Percentiles rank a stretch among this genome's conserved stretches.
Conservation (phyloP, 2,329 filamentous ascomycete species). For the Neopestalotiopsis sp. region DNA sequence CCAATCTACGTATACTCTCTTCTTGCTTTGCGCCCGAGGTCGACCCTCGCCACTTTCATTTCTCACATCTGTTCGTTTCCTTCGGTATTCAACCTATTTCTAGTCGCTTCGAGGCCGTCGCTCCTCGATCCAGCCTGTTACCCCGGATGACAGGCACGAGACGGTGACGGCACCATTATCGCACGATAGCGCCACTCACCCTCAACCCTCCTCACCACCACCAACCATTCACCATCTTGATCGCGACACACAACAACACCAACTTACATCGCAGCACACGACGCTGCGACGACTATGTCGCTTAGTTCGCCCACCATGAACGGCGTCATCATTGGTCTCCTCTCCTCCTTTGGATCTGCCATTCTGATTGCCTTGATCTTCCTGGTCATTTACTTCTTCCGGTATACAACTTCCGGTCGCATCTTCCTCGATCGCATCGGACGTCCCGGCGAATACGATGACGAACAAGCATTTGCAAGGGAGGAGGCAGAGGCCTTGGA, state of each 20-base stretch:
- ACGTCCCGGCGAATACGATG: conserved; percentile 93
- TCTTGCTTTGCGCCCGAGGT: conserved; percentile 14
- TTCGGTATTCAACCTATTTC: not conserved
- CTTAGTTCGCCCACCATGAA: conserved; percentile 45
- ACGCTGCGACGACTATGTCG: conserved; percentile 16
- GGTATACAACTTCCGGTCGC: conserved; percentile 84
- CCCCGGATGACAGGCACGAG: conserved; percentile 22
- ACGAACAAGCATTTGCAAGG: conserved; percentile 91
- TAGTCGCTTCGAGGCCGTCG: conserved; percentile 16
- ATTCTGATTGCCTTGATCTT: conserved; percentile 82
- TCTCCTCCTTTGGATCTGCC: conserved; percentile 93
- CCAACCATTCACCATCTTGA: not conserved
- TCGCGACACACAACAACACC: conserved; percentile 2
- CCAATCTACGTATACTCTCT: too few species aligned
- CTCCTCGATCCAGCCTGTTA: conserved; percentile 14
- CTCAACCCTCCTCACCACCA: not conserved
- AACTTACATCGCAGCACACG: not conserved
- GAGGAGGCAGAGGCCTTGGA: conserved; percentile 96
- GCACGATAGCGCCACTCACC: conserved; percentile 16
- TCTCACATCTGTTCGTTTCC: conserved; percentile 5
- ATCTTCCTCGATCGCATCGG: conserved; percentile 94
- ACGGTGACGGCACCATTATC: conserved; percentile 21
- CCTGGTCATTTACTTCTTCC: conserved; percentile 88
- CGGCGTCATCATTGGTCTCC: conserved; percentile 91
- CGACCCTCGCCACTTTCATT: conserved; percentile 16